A percentile compares a stretch with the other conserved stretches of the same genome.
phyloP scores from a whole-genome alignment of 192 early-diverging fungal species.

The Entophlyctis luteolus region DNA sequence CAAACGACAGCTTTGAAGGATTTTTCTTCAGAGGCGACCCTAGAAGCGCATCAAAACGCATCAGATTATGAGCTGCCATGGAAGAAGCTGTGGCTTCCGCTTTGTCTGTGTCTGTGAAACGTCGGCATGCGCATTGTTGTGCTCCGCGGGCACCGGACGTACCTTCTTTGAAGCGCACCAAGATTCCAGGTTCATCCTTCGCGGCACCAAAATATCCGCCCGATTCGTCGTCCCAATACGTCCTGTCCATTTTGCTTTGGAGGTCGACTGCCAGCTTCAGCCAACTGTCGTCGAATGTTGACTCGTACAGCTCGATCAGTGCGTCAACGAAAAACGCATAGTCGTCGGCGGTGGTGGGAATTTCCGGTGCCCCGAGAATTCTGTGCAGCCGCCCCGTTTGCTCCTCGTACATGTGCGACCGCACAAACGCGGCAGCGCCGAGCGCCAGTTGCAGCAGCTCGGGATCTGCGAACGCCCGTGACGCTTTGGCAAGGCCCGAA shows the following conservation, averaged over 20 bases:
- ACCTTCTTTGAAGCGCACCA: conserved; percentile 57
- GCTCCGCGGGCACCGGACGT: conserved; percentile 4
- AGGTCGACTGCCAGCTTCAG: conserved; percentile 56
- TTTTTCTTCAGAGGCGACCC: background rate
- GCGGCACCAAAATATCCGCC: conserved; percentile 51
- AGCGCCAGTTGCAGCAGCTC: conserved; percentile 37
- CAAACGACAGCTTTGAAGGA: conserved; percentile 34
- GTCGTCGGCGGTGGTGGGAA: conserved; percentile 51
- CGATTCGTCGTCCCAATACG: conserved; percentile 51
- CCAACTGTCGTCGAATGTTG: conserved; percentile 47
- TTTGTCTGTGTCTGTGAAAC: conserved; percentile 51
- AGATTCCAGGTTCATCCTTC: conserved; percentile 34
- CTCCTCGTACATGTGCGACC: conserved; percentile 42
- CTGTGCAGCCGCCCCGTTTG: conserved; percentile 33
- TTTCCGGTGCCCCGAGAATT: conserved; percentile 30
- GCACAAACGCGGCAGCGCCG: conserved; percentile 46
- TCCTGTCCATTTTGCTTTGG: conserved; percentile 48
- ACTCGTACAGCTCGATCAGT: conserved; percentile 57
- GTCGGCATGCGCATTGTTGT: no score
- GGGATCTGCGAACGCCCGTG: conserved; percentile 31
- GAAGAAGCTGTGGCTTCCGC: conserved; percentile 59
- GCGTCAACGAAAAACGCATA: conserved; percentile 56
- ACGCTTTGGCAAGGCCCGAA: conserved; percentile 41
- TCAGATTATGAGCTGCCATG: conserved; percentile 48
- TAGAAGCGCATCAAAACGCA: conserved; percentile 44